Conservation (phyloP, 805 yeast genomes). For the Yueomyces sp. region DNA sequence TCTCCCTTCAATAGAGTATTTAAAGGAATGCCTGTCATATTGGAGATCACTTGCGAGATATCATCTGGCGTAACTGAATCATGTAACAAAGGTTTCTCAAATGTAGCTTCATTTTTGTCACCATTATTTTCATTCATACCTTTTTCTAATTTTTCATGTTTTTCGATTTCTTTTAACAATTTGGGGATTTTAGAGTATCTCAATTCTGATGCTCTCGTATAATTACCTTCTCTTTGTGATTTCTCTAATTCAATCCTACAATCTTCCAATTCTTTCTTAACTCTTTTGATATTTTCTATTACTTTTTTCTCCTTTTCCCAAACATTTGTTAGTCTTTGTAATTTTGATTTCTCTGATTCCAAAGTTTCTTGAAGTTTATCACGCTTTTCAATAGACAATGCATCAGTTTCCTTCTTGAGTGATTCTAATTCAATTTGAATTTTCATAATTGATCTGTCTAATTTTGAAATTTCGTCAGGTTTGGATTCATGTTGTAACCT, state of each 20-base stretch:
- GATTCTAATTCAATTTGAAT: slow-evolving; percentile 92
- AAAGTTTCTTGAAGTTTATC: slow-evolving; percentile 61
- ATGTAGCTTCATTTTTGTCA: neutral
- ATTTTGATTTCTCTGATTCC: slow-evolving; percentile 46
- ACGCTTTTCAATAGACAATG: slow-evolving; percentile 65
- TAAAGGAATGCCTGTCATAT: slow-evolving; percentile 94
- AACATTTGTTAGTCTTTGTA: slow-evolving; percentile 55
- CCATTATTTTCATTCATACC: slow-evolving; percentile 21
- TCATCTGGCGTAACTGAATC: slow-evolving; percentile 92
- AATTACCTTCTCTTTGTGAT: slow-evolving; percentile 73
- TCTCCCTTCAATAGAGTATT: slow-evolving; percentile 87
- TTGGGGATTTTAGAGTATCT: slow-evolving; percentile 81
- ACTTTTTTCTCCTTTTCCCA: slow-evolving; percentile 79
- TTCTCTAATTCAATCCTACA: slow-evolving; percentile 75
- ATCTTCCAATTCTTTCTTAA: slow-evolving; percentile 72
- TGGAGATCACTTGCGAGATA: slow-evolving; percentile 80
- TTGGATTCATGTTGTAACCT: slow-evolving; percentile 93
- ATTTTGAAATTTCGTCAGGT: slow-evolving; percentile 83
- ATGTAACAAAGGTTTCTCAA: slow-evolving; percentile 29
- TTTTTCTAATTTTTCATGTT: slow-evolving; percentile 27
- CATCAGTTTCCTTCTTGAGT: slow-evolving; percentile 82
- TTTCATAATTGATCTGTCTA: slow-evolving; percentile 85
- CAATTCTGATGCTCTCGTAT: slow-evolving; percentile 77
- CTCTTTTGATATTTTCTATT: slow-evolving; percentile 63
- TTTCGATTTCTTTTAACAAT: slow-evolving; percentile 47